A percentile compares a stretch with the other conserved stretches of the same genome.
Evolutionary conservation across 805 yeast genomes (phyloP).

Genomic region (Torulaspora quercuum): DNA sequence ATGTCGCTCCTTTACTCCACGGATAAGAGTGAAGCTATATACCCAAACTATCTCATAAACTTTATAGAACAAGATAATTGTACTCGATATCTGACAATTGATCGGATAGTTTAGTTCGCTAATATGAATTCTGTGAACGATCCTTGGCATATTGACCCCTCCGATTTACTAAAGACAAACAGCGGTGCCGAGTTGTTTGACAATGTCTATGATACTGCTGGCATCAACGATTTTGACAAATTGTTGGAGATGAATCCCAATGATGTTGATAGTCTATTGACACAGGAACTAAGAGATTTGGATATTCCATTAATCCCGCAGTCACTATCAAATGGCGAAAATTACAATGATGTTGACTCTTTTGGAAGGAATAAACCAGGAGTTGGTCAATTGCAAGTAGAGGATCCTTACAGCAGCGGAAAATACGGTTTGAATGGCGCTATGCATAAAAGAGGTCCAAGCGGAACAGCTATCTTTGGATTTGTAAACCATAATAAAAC

Average conservation of each 20-base stretch:
- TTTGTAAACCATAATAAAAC: conserved; percentile 61
- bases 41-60: too few relatives aligned
- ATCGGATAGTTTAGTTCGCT: conserved; percentile 4
- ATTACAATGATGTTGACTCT: conserved; percentile 1
- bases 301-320: conserved; percentile 51
- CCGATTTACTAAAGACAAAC: conserved; percentile 12
- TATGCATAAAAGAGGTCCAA: conserved; percentile 55
- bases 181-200: conserved; percentile 9
- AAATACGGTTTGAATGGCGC: conserved; percentile 11
- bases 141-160: conserved; percentile 24
- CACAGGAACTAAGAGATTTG: conserved; percentile 58
- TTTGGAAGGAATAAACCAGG: conserved; percentile 16
- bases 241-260: conserved; percentile 46
- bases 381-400: conserved; percentile 20
- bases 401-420: conserved; percentile 11
- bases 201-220: conserved; percentile 2
- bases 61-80: too few relatives aligned
- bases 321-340: conserved; percentile 4
- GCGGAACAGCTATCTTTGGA: conserved; percentile 83
- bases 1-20: too few relatives aligned
- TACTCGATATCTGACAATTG: too few relatives aligned
- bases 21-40: too few relatives aligned
- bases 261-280: conserved; percentile 53
- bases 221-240: conserved; percentile 39
- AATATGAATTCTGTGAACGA: conserved; percentile 15